Conservation (phyloP, 768 basidiomycete species). For the Psilocybe sp. region DNA sequence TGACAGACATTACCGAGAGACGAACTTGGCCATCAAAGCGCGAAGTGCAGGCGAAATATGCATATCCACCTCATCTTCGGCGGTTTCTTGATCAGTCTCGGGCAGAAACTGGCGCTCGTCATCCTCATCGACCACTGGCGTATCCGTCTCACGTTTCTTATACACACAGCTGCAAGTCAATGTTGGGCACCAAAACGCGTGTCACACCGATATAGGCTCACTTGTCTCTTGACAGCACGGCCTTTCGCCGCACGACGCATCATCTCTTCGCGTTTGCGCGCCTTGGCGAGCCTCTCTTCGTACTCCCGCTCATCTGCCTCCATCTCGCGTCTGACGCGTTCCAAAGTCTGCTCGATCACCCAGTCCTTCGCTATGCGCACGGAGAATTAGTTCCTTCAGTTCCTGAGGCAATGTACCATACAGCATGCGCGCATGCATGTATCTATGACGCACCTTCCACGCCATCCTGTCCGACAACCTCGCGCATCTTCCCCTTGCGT, state of each 20-base stretch:
- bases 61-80: slow-evolving; percentile 33
- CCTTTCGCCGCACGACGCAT: slow-evolving; percentile 52
- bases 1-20: not conserved
- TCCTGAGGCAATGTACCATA: not conserved
- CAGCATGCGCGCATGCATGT: too few species aligned
- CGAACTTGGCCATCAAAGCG: slow-evolving; percentile 76
- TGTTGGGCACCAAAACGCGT: not conserved
- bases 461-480: slow-evolving; percentile 28
- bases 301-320: slow-evolving; percentile 67
- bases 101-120: slow-evolving; percentile 78
- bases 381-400: not conserved
- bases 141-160: slow-evolving; percentile 5
- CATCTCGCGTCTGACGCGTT: slow-evolving; percentile 59
- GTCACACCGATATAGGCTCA: slow-evolving; percentile 19
- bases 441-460: slow-evolving; percentile 24
- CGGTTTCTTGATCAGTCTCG: slow-evolving; percentile 39
- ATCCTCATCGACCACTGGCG: slow-evolving; percentile 10
- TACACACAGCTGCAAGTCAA: slow-evolving; percentile 11
- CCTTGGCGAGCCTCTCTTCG: slow-evolving; percentile 54
- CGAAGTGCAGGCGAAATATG: slow-evolving; percentile 78
- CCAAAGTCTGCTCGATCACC: slow-evolving; percentile 72
- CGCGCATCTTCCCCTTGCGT: slow-evolving; percentile 58
- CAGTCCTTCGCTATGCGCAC: slow-evolving; percentile 57
- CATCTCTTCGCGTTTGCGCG: slow-evolving; percentile 60
- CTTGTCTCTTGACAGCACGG: slow-evolving; percentile 59